Base-by-base conservation (phyloP, 31 red algal species). In the Asparagopsis taxiformis region DNA sequence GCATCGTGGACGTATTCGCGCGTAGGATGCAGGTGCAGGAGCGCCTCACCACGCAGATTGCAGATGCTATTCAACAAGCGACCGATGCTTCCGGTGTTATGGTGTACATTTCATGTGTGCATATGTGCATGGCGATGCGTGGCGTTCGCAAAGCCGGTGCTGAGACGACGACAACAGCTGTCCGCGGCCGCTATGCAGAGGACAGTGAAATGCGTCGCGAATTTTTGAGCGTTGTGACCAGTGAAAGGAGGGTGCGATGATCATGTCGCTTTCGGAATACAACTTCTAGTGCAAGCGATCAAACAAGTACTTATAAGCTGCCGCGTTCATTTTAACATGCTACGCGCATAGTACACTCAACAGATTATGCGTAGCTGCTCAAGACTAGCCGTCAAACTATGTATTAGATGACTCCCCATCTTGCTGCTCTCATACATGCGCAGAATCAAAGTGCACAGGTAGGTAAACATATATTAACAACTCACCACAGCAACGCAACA, bases 111-210 rank as follows among this genome's bases (percentile, higher is more conserved):
- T 59, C 75, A 30, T 82, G 78, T 31, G 73, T 70, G n/a, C 97
- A 99, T 51, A 71, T 99, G 75, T 99, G 97, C 73, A 95, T 95
- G 88, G 76, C 82, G 25, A 93, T 92, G 77, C 91, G 97, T 2
- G 97, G 97, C 34, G 92, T 99, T 28, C 73, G 79, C 25, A 95
- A 88, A 32, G 37, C 59, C 7, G 82, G 84, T 36, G 77, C 97
- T 0, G 39, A 58, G 31, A 92, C 89, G 8, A 59, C 71, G 24
- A 99, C 97, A 2, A 83, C 66, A 25, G 65, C 65, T 13, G 74
- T 65, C 31, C 48, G 77, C 26, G 91, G 91, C n/a, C 52, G 72
- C 6, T 94, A 85, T 36, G 55, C 60, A 30, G 46, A 48, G 29
- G 68, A 95, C 48, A 22, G 72, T 10, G 33, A 68, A 48, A 57